These are phyloP conservation scores for Circinella minor DNA, from an alignment of 371 early-diverging fungal species.

Conservation along the genomic window DNA sequence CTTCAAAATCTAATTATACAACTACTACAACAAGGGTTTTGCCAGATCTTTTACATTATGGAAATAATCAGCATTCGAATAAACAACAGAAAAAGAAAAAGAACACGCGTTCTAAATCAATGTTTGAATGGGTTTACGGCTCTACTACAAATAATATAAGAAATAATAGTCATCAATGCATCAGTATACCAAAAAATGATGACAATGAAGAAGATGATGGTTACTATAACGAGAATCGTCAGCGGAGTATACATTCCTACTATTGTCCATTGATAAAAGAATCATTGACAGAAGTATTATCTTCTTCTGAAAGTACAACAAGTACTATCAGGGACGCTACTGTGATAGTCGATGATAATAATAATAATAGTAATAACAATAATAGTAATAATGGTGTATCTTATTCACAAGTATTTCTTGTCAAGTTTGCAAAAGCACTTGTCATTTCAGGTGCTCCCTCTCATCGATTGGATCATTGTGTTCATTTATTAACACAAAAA, in stretches of 20 bases:
- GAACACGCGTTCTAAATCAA: conserved; percentile 31
- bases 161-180: conserved; percentile 1
- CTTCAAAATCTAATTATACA: background rate
- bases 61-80: conserved; percentile 1
- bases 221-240: background rate
- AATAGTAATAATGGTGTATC: background rate
- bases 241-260: background rate
- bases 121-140: conserved; percentile 34
- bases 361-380: too few species aligned
- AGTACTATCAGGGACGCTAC: background rate
- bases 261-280: background rate
- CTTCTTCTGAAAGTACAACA: conserved; percentile 6
- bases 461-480: conserved; percentile 72
- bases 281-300: background rate
- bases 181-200: conserved; percentile 13
- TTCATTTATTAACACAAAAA: conserved; percentile 50
- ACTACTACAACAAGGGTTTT: background rate
- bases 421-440: conserved; percentile 54
- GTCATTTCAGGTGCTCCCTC: conserved; percentile 74
- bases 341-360: background rate
- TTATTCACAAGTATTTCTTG: conserved; percentile 19
- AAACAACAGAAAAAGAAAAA: conserved; percentile 15
- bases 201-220: background rate
- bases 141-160: background rate
- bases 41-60: conserved; percentile 13